These are phyloP conservation scores for Microsporum canis DNA, from an alignment of 2,329 filamentous ascomycete genomes.

Conservation along the genomic window DNA sequence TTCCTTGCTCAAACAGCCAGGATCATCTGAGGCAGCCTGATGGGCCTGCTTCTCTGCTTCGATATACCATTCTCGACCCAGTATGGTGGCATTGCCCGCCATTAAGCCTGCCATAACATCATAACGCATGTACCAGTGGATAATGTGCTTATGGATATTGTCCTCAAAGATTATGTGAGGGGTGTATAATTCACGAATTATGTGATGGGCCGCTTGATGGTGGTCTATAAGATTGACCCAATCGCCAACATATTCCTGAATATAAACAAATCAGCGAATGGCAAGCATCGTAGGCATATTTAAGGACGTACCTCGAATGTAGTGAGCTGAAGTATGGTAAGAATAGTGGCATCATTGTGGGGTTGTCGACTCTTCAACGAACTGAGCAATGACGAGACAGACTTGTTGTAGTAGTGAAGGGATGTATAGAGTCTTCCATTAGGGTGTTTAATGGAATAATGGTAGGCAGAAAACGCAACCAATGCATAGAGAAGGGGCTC, in stretches of 20 bases:
- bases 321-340: constrained; percentile 83
- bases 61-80: constrained; percentile 69
- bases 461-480: constrained; percentile 80
- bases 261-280: constrained; percentile 11
- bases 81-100: constrained; percentile 61
- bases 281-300: constrained; percentile 3
- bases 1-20: constrained; percentile 52
- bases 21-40: constrained; percentile 47
- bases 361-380: constrained; percentile 60
- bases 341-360: constrained; percentile 60
- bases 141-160: constrained; percentile 57
- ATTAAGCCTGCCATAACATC: constrained; percentile 76
- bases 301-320: constrained; percentile 66
- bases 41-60: constrained; percentile 52
- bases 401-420: constrained; percentile 79
- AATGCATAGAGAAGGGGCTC: constrained; percentile 78
- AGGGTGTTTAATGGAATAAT: constrained; percentile 59
- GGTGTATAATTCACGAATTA: constrained; percentile 66
- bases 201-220: constrained; percentile 75
- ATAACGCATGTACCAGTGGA: constrained; percentile 84
- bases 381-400: constrained; percentile 63
- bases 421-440: constrained; percentile 69
- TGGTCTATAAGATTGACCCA: constrained; percentile 91
- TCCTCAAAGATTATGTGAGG: constrained; percentile 63
- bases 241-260: constrained; percentile 83